A percentile compares a stretch with the other conserved stretches of the same genome.
Evolutionary conservation across 495 filamentous ascomycete genomes (phyloP).

Genomic region (Cercophora samala): DNA sequence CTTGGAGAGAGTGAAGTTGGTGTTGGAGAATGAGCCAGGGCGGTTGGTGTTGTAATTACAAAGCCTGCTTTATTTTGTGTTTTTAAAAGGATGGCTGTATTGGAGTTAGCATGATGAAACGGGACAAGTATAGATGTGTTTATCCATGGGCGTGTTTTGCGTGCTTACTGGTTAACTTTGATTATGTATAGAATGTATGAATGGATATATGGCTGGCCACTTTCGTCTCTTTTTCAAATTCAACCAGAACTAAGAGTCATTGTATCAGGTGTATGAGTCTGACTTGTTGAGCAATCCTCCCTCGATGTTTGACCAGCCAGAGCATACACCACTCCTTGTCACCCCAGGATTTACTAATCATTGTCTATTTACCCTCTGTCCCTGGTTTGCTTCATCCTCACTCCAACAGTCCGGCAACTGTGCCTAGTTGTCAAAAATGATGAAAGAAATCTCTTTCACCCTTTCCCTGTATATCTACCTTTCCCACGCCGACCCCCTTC

Average conservation of each 20-base stretch:
- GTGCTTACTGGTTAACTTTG: not conserved
- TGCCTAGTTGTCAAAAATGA: too few relatives aligned
- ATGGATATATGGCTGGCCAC: not conserved
- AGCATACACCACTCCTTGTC: too few relatives aligned
- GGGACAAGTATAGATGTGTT: not conserved
- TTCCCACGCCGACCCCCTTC: too few relatives aligned
- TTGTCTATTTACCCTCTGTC: too few relatives aligned
- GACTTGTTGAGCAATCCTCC: too few relatives aligned
- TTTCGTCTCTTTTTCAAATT: not conserved
- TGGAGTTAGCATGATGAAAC: not conserved
- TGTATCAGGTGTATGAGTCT: too few relatives aligned
- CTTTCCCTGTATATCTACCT: too few relatives aligned
- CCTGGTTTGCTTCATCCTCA: not conserved
- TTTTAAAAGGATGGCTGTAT: not conserved
- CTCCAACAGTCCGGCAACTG: not conserved
- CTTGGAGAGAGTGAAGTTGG: slow-evolving; percentile 74
- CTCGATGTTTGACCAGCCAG: too few relatives aligned
- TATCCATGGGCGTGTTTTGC: slow-evolving; percentile 6
- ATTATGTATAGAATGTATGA: not conserved
- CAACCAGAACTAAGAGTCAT: too few relatives aligned
- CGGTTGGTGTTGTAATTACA: slow-evolving; percentile 59
- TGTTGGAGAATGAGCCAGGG: slow-evolving; percentile 80
- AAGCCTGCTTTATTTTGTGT: not conserved
- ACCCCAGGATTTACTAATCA: too few relatives aligned
- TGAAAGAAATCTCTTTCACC: too few relatives aligned